phyloP scores from a whole-genome alignment of 106 monocot species.

The Cymbidium sinense region DNA sequence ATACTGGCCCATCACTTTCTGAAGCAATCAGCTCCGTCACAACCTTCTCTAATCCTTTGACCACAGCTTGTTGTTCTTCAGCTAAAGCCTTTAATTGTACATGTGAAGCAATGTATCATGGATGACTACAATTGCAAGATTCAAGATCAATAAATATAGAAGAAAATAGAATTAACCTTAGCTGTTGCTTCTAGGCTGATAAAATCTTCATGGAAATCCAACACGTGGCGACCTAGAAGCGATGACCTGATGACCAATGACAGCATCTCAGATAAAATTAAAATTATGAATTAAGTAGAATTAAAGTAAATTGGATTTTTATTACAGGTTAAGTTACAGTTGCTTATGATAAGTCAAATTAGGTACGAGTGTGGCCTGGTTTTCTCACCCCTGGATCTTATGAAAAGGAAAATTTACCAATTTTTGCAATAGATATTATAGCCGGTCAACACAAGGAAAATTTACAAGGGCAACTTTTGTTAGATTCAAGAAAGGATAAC shows the following conservation, averaged over 20 bases:
- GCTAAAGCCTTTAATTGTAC: constrained; percentile 70
- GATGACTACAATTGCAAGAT: neutral
- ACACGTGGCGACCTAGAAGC: constrained; percentile 65
- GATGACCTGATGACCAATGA: constrained; percentile 56
- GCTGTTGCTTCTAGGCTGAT: constrained; percentile 73
- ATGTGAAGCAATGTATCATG: constrained; percentile 18
- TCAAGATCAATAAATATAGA: constrained; percentile 3
- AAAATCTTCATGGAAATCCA: constrained; percentile 74
- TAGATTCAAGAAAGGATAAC: too few relatives aligned
- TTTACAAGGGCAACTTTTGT: too few relatives aligned
- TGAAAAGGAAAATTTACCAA: too few relatives aligned
- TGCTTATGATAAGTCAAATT: too few relatives aligned
- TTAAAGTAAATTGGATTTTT: neutral
- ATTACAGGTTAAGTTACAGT: too few relatives aligned
- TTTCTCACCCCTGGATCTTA: too few relatives aligned
- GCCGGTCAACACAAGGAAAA: too few relatives aligned
- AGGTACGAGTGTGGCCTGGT: too few relatives aligned
- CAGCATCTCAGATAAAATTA: neutral
- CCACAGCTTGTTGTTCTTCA: constrained; percentile 87
- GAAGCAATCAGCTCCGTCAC: constrained; percentile 63
- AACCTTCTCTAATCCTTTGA: constrained; percentile 80
- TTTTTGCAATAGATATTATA: too few relatives aligned
- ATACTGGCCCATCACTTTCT: constrained; percentile 85
- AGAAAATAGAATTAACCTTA: constrained; percentile 41
- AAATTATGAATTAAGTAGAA: neutral